These are phyloP conservation scores for Aspergillus sp. DNA, from an alignment of 2,329 filamentous ascomycete genomes.

Conservation along the genomic window DNA sequence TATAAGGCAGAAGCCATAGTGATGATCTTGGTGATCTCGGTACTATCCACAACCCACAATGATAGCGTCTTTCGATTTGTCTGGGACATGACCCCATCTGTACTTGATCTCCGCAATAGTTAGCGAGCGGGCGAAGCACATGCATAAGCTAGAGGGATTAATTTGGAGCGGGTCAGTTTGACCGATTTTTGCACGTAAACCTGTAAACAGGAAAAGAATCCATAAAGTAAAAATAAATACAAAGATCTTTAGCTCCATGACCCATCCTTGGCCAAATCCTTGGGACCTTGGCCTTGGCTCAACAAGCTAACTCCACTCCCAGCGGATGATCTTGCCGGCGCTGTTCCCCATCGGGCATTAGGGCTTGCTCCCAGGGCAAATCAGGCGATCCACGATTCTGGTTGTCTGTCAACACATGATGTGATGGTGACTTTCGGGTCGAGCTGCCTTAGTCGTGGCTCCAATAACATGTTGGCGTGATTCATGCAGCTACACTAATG, in stretches of 20 bases:
- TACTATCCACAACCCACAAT: no score
- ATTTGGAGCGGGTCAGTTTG: no score
- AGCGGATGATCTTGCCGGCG: not conserved
- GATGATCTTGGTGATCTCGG: not conserved
- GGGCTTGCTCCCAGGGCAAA: not conserved
- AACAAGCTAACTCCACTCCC: no score
- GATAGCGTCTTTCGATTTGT: no score
- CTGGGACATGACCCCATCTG: no score
- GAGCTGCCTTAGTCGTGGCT: not conserved
- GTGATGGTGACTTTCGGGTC: not conserved
- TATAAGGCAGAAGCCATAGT: not conserved
- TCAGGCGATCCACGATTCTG: not conserved
- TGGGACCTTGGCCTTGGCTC: no score
- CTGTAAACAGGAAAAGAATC: no score
- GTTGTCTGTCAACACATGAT: not conserved
- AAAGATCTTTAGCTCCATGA: not conserved
- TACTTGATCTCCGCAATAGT: no score
- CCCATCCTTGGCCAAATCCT: not conserved
- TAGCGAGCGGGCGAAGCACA: no score
- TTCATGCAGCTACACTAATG: not conserved
- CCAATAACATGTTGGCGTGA: not conserved
- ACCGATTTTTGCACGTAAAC: no score
- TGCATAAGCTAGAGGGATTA: no score
- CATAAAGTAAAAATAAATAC: no score
- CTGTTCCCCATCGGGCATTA: not conserved